Base-by-base conservation (phyloP, 2,329 filamentous ascomycete species). In the Penicillium sp. region DNA sequence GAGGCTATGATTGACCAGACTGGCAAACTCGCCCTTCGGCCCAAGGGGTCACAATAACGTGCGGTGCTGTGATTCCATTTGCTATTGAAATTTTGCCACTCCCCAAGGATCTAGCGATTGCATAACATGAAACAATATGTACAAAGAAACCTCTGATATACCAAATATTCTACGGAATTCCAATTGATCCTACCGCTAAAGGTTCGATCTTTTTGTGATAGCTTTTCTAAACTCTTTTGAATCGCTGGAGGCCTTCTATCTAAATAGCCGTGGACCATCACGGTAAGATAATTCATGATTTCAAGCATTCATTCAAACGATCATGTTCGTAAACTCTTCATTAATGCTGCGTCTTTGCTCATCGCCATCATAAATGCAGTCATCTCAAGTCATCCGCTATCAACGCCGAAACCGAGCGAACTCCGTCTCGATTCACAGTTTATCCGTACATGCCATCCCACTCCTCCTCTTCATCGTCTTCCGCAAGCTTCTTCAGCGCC, bases 401-500 rank as follows among this genome's bases (percentile, higher is more conserved):
- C 24, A 49, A 49, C 31, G 31, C 31, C 31, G 14, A 41, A 46
- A 40, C 24, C 35, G 10, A 25, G 44, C 35, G n/a, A 20, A 14
- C 14, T 22, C 16, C 36, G n/a, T 40, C 18, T 18, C 8, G 13
- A 24, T 18, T 7, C 4, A 22, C 41, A 46, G 10, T 45, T 57
- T 35, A 72, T 38, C 64, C 75, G 64, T 78, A 78, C 69, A 78
- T 74, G 6, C 75, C 74, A 71, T 78, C 75, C 75, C 74, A 76
- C 50, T 77, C 74, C 54, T 76, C 74, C 49, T 74, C 67, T 16
- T 75, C 74, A 46, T 76, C 74, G 45, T 69, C 63, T 14, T 71
- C 67, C 9, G 67, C 72, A 8, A 69, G 61, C 50, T 69, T 67
- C 63, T 72, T 74, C 57, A 54, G 79, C 74, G 54, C 82, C 74